phyloP scores from a whole-genome alignment of 331 rosid species.

The Malus hybrid region DNA sequence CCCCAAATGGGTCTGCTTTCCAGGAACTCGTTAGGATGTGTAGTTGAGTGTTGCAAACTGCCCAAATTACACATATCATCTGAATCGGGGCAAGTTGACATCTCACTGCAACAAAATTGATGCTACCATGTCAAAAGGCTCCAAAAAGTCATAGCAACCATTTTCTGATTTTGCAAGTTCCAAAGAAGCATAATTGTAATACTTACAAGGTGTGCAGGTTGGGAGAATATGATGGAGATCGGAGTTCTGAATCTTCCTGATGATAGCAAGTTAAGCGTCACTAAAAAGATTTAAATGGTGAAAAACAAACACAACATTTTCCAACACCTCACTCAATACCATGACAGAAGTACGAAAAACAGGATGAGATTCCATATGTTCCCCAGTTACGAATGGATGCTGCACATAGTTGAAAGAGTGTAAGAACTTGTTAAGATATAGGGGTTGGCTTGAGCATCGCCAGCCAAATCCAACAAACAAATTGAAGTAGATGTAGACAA shows the following conservation, averaged over 20 bases:
- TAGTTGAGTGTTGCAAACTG: constrained; percentile 45
- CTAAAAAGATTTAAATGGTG: constrained; percentile 1
- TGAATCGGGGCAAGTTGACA: constrained; percentile 21
- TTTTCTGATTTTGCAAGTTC: constrained; percentile 13
- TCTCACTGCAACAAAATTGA: constrained; percentile 34
- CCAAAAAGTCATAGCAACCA: constrained; percentile 8
- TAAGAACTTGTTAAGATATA: constrained; percentile 18
- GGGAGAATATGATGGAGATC: constrained; percentile 31
- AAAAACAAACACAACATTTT: not conserved
- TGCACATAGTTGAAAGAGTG: constrained; percentile 37
- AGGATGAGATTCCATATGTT: constrained; percentile 32
- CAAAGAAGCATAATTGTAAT: not conserved
- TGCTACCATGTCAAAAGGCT: constrained; percentile 1
- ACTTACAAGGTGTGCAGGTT: constrained; percentile 48
- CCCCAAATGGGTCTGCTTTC: constrained; percentile 47
- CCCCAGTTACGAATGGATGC: constrained; percentile 92
- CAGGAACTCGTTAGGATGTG: constrained; percentile 27
- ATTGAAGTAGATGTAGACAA: constrained; percentile 1
- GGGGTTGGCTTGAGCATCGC: constrained; percentile 8
- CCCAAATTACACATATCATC: constrained; percentile 47
- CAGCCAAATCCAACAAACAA: not conserved
- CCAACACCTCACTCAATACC: constrained; percentile 38
- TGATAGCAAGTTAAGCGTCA: constrained; percentile 14
- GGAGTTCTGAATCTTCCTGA: constrained; percentile 53
- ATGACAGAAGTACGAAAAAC: constrained; percentile 20